Evolutionary conservation across 2,329 filamentous ascomycete species (phyloP), one percentile per base, ranked within the genome.

Genomic region (Exophiala spinifera): DNA sequence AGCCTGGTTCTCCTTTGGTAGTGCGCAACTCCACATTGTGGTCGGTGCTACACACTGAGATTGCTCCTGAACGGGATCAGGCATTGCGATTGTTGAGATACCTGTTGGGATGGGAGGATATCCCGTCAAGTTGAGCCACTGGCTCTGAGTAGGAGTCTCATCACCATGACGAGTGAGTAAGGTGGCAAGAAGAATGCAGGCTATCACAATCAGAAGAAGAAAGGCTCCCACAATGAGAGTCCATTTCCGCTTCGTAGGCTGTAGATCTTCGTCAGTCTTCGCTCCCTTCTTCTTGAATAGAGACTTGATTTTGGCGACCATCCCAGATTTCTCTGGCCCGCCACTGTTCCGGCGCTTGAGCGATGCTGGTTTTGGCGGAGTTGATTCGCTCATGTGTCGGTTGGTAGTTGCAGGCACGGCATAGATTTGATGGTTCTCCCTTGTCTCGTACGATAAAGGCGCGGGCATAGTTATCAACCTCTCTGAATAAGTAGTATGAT

Each of bases 31-130:
- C 91, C 91, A 97, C 51, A 94, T 70, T 0, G 87, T 88, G 3
- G 83, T 77, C 0, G 87, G 87, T 6, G 78, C 75, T 3, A 91
- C 84, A 63, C 91, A 97, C 5, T 81, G 82, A 19, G 81, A 82
- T 50, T 83, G 79, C n/a, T 82, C 74, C 1, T 79, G 73, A 0
- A 80, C 79, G 46, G 87, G 84, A 62, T 88, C 81, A 0, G 90
- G 83, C 4, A 86, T 87, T 14, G 88, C 82, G 14, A 96, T 80
- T 0, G 89, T 95, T 57, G 89, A 79, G 15, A 92, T 79, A 0
- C 91, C 92, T 0, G 88, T 92, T 1, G 89, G 89, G 65, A 96
- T 89, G 0, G 91, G 87, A 15, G 91, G 91, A 62, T 89, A 96
- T 47, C 85, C 84, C 1, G 91, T 95, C 57, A 95, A 69, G 66